phyloP scores from a whole-genome alignment of 2,329 filamentous ascomycete species.

The Xylariales sp. region DNA sequence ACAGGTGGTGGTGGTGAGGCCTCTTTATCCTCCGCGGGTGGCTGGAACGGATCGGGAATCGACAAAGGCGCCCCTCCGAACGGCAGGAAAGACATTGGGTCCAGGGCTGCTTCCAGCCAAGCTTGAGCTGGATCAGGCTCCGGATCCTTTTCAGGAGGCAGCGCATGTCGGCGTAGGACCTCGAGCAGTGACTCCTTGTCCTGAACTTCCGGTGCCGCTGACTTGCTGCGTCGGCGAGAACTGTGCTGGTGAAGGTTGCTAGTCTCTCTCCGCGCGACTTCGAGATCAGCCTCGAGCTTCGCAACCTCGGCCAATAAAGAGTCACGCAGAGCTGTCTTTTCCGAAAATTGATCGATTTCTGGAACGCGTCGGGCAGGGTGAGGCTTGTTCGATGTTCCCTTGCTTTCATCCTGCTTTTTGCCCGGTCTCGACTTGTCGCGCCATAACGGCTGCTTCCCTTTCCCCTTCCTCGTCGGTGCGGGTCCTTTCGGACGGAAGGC shows the following conservation, averaged over 20 bases:
- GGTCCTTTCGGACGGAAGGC: not conserved
- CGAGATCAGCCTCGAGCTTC: constrained; percentile 54
- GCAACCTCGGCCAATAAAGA: constrained; percentile 51
- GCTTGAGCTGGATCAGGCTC: constrained; percentile 27
- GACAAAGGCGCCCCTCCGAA: constrained; percentile 35
- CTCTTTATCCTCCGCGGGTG: constrained; percentile 25
- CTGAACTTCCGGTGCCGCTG: constrained; percentile 17
- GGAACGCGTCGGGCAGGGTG: constrained; percentile 37
- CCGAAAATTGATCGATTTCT: constrained; percentile 34
- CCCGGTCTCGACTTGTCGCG: not conserved
- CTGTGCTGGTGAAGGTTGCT: constrained; percentile 40
- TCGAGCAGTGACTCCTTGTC: constrained; percentile 35
- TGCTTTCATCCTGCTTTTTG: not conserved
- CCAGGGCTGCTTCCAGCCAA: constrained; percentile 44
- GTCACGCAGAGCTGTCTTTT: constrained; percentile 49
- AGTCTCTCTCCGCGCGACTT: constrained; percentile 53
- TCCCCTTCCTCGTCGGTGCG: constrained; percentile 7
- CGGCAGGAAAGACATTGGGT: constrained; percentile 48
- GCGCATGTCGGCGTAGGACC: constrained; percentile 35
- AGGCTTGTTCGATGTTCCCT: constrained; percentile 6
- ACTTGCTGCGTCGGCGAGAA: constrained; percentile 19
- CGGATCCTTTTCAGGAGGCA: constrained; percentile 28
- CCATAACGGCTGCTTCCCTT: not conserved
- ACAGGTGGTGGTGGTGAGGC: constrained; percentile 40
- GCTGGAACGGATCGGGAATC: constrained; percentile 17